phyloP scores from a whole-genome alignment of 768 basidiomycete species.

The Trametes cubensis region DNA sequence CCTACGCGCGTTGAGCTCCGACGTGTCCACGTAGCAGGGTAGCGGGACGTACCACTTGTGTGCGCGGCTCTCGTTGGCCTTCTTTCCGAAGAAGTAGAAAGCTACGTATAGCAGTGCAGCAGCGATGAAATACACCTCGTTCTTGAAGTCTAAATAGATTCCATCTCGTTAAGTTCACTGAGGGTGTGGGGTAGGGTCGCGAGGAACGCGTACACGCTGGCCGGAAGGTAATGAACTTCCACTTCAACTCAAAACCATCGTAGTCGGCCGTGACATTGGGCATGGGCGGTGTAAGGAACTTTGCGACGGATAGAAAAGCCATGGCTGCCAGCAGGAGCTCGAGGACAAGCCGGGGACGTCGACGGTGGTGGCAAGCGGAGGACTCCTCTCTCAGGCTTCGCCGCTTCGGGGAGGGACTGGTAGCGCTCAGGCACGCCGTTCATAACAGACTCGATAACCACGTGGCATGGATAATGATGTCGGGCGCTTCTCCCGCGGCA shows the following conservation, averaged over 20 bases:
- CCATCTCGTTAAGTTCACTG: conserved; percentile 6
- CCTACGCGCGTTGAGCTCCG: conserved; percentile 43
- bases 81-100: conserved; percentile 62
- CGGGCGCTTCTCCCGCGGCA: conserved; percentile 9
- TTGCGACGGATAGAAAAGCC: conserved; percentile 20
- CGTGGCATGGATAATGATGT: conserved; percentile 9
- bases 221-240: conserved; percentile 77
- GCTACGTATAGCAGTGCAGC: conserved; percentile 58
- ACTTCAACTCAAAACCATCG: conserved; percentile 72
- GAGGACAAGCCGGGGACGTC: background rate
- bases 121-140: conserved; percentile 60
- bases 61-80: conserved; percentile 59
- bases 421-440: conserved; percentile 16
- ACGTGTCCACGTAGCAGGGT: background rate
- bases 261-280: conserved; percentile 60
- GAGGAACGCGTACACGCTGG: conserved; percentile 62
- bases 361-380: conserved; percentile 1
- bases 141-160: conserved; percentile 55
- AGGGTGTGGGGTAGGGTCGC: conserved; percentile 8
- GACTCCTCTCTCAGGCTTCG: background rate
- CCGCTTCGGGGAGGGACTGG: background rate
- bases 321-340: conserved; percentile 14
- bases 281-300: conserved; percentile 48
- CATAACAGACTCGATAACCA: conserved; percentile 7
- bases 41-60: conserved; percentile 60